Evolutionary conservation across 768 basidiomycete species (phyloP), one percentile per base, ranked within the genome.

Genomic region (Xanthoconium stramineum): DNA sequence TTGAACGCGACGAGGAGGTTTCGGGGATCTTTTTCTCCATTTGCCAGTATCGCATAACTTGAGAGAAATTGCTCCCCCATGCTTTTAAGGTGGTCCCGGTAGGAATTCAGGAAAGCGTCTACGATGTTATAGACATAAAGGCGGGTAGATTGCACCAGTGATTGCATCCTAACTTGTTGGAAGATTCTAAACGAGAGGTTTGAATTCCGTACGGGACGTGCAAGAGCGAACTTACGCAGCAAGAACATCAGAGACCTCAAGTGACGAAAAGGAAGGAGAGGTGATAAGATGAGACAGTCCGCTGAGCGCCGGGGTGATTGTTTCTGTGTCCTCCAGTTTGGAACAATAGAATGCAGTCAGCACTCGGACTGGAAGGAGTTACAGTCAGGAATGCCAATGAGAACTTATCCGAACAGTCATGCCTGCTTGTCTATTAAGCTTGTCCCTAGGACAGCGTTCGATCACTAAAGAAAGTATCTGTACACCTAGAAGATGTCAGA

Each of bases 1-100:
- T 89, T 85, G 69, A 98, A 99, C 29, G 91, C 90, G 12, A 96
- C 65, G 61, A 97, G 77, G 9, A 99, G 78, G 72, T 98, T 99
- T 17, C 97, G 80, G 32, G 97, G 97, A 68, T 99, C 97, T 65
- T 98, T 98, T 74, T 99, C 97, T 15, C 94, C 95, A 54, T 97
- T 91, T 5, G 85, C 94, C n/a, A 98, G 73, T 47, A 69, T 67
- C 32, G 88, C 80, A 69, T 98, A 99, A 24, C 84, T 83, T 8
- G 76, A 73, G 24, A 98, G 58, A 69, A 98, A 98, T 9, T 76
- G 79, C 28, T 82, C 77, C 1, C 87, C 88, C 80, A 91, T 81
- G 7, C 68, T 74, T 69, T 88, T 89, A 20, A 98, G 72, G 35
- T 82, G 92, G 88, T 58, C 19, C 36, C 10, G 55, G 35, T 64